Evolutionary conservation across 2,329 filamentous ascomycete genomes (phyloP), one percentile per base, ranked within the genome.

Genomic region (Arthroderma sp.): DNA sequence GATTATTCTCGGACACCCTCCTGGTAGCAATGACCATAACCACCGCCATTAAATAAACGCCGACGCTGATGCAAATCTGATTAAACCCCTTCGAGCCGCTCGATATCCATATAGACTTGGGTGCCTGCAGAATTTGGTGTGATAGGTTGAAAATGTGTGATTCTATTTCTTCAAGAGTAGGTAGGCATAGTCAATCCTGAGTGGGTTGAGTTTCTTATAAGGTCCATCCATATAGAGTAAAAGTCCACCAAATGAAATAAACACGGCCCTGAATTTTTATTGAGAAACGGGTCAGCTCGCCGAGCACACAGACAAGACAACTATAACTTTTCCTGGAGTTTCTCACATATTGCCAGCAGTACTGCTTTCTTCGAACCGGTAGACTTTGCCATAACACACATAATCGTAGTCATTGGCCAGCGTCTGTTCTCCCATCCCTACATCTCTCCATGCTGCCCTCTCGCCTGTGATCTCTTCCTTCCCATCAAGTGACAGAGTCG

Each of bases 131-230:
- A 22, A 22, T 22, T 22, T 22, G 15, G 15, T 22, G 15, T 22
- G 15, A 22, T 22, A 22, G 15, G 1, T 22, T 22, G 15, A 22
- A 22, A 22, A 22, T 22, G 7, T 9, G 37, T 8, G 28, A 5
- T 22, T 10, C 59, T 62, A 89, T 79, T 93, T 94, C 78, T 95
- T 98, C 55, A 94, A 72, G 49, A 96, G 74, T 49, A 98, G 75
- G 62, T 98, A 98, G 51, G 93, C 80, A 60, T 94, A 82, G 63
- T 98, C 91, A 57, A 95, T 89, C 56, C 87, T 79, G 59, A 98
- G 68, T 29, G 87, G 83, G 31, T 84, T 93, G 50, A 98, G 77
- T 71, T 94, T 95, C 73, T 91, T 93, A 65, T 94, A 91, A 2
- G 91, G 91, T 4, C 93, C 91, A 58, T 94, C 84, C 45, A 98